phyloP scores from a whole-genome alignment of 495 filamentous ascomycete species.

The Neurospora tetrasperma region DNA sequence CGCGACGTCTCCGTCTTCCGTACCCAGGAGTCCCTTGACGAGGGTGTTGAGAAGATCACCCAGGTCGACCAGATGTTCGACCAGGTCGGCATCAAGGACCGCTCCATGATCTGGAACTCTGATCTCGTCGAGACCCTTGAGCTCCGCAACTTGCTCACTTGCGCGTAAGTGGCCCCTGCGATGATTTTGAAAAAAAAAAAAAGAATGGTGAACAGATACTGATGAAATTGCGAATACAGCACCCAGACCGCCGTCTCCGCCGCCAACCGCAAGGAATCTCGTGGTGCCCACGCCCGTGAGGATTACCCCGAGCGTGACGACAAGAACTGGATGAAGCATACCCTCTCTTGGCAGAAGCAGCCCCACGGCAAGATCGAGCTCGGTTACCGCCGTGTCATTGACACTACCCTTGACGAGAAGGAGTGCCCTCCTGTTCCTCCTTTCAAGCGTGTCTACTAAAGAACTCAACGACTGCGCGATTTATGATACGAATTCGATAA shows the following conservation, averaged over 20 bases:
- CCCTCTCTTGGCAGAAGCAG: conserved; percentile 83
- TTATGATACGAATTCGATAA: background rate
- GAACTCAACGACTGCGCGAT: background rate
- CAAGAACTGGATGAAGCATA: conserved; percentile 98
- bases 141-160: conserved; percentile 85
- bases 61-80: conserved; percentile 70
- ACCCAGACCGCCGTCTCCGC: conserved; percentile 82
- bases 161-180: conserved; percentile 56
- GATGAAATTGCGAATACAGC: conserved; percentile 11
- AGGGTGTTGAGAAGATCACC: conserved; percentile 71
- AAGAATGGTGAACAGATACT: background rate
- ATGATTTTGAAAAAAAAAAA: background rate
- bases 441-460: conserved; percentile 76
- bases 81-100: conserved; percentile 87
- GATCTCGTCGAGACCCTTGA: conserved; percentile 94
- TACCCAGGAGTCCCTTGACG: conserved; percentile 77
- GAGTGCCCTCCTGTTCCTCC: conserved; percentile 85
- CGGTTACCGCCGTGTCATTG: conserved; percentile 66
- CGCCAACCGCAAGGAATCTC: conserved; percentile 83
- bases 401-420: conserved; percentile 71
- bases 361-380: conserved; percentile 71
- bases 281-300: conserved; percentile 90
- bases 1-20: conserved; percentile 95
- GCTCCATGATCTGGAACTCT: conserved; percentile 99
- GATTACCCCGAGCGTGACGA: conserved; percentile 93